Percentiles rank a stretch among this genome's conserved stretches.
Conservation (phyloP, 768 basidiomycete genomes). For the Podaxis sp. region DNA sequence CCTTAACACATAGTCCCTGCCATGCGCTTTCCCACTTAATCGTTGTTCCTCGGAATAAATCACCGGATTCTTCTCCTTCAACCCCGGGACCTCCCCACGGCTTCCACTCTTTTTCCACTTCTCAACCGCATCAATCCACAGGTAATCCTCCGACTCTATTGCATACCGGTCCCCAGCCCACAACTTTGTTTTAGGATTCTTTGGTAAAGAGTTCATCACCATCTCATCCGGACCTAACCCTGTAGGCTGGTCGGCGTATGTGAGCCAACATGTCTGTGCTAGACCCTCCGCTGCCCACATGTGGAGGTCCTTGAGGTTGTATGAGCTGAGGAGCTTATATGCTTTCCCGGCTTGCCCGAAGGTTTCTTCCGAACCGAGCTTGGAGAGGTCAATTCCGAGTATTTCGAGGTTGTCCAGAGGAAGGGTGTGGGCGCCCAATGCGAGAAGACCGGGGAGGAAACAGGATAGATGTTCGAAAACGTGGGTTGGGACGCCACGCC, state of each 20-base stretch:
- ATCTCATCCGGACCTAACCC: conserved; percentile 71
- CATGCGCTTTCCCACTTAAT: conserved; percentile 22
- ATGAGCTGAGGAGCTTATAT: conserved; percentile 38
- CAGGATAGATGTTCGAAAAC: conserved; percentile 74
- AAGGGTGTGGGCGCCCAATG: conserved; percentile 66
- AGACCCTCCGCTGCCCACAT: conserved; percentile 77
- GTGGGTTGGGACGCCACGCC: conserved; percentile 40
- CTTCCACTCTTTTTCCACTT: conserved; percentile 48
- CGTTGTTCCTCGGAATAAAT: conserved; percentile 32
- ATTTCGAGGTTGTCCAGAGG: conserved; percentile 52
- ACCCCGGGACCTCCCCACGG: conserved; percentile 52
- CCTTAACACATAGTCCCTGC: conserved; percentile 54
- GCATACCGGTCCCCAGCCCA: conserved; percentile 2
- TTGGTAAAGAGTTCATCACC: conserved; percentile 29
- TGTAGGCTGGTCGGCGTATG: conserved; percentile 68
- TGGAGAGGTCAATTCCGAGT: conserved; percentile 44
- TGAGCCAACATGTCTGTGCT: conserved; percentile 67
- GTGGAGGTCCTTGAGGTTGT: conserved; percentile 63
- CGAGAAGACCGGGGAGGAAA: conserved; percentile 75
- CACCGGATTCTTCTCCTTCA: conserved; percentile 42
- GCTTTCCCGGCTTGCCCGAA: conserved; percentile 36
- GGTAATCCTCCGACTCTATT: conserved; percentile 21
- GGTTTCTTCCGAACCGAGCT: conserved; percentile 36
- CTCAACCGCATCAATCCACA: conserved; percentile 52
- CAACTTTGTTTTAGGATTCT: conserved; percentile 2